Conservation (phyloP, 2,329 filamentous ascomycete genomes). For the Xylariaceae sp. region DNA sequence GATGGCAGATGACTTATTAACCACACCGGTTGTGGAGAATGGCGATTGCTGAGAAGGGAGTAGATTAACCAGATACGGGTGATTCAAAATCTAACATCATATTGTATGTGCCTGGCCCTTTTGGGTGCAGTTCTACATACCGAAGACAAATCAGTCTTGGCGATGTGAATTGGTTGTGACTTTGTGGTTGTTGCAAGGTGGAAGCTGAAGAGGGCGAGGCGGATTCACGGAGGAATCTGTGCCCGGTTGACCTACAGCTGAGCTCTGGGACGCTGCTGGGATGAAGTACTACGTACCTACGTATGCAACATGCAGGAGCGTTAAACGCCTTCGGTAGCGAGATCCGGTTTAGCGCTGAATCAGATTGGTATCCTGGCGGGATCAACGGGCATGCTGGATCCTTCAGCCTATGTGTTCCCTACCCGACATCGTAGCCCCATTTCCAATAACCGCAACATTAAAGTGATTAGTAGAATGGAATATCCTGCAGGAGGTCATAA, state of each 20-base stretch:
- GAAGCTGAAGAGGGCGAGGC: neutral
- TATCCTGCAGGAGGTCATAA: neutral
- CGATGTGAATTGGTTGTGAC: slow-evolving; percentile 5
- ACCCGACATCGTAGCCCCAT: neutral
- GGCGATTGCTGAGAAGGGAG: slow-evolving; percentile 5
- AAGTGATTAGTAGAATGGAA: neutral
- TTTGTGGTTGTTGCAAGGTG: neutral
- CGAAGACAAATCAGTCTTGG: slow-evolving; percentile 16
- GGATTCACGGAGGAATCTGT: slow-evolving; percentile 1
- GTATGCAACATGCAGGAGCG: slow-evolving; percentile 2
- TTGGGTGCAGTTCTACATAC: slow-evolving; percentile 7
- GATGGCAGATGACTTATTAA: slow-evolving; percentile 1
- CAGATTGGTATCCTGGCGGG: slow-evolving; percentile 1
- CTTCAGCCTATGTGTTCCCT: slow-evolving; percentile 13
- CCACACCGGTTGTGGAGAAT: slow-evolving; percentile 15
- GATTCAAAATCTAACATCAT: slow-evolving; percentile 9
- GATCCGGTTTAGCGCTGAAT: slow-evolving; percentile 28
- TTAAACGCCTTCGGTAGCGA: slow-evolving; percentile 25
- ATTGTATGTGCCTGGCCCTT: slow-evolving; percentile 11
- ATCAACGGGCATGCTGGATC: slow-evolving; percentile 17
- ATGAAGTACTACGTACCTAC: neutral
- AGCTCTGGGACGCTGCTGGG: neutral
- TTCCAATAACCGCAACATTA: neutral
- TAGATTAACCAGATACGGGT: slow-evolving; percentile 24
- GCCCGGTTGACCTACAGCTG: slow-evolving; percentile 12